phyloP scores from a whole-genome alignment of 1,139 yeast species.

The Groenewaldozyma auringiensis region DNA sequence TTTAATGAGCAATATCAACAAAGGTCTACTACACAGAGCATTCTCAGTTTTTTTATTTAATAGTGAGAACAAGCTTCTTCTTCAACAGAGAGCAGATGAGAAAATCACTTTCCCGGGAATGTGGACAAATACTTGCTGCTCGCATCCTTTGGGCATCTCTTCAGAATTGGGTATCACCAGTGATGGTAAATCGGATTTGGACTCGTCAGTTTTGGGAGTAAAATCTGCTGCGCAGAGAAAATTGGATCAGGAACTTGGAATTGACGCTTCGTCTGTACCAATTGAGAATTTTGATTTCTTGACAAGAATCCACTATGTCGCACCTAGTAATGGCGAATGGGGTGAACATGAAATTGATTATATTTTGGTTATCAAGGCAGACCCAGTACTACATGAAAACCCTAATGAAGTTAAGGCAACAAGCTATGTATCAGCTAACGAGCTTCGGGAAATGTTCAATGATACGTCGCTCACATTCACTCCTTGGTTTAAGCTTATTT shows the following conservation, averaged over 20 bases:
- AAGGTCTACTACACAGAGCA: conserved; percentile 88
- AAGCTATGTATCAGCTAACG: conserved; percentile 61
- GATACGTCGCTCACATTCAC: conserved; percentile 64
- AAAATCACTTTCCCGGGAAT: conserved; percentile 91
- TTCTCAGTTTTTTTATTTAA: conserved; percentile 89
- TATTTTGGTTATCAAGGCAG: conserved; percentile 67
- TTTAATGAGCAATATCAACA: conserved; percentile 75
- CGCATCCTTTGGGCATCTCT: conserved; percentile 86
- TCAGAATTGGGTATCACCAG: conserved; percentile 58
- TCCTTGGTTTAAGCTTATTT: conserved; percentile 96
- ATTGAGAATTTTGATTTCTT: conserved; percentile 65
- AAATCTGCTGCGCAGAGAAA: conserved; percentile 88
- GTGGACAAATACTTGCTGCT: conserved; percentile 99
- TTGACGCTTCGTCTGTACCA: conserved; percentile 53
- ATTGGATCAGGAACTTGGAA: conserved; percentile 88
- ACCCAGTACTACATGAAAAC: conserved; percentile 52
- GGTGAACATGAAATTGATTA: conserved; percentile 98
- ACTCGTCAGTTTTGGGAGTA: conserved; percentile 65
- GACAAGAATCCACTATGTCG: conserved; percentile 91
- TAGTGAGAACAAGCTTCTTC: conserved; percentile 61
- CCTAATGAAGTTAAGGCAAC: conserved; percentile 70
- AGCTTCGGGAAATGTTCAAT: conserved; percentile 67
- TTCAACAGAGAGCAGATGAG: conserved; percentile 93
- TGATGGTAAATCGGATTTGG: conserved; percentile 31
- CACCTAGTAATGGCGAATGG: conserved; percentile 82